Base-by-base conservation (phyloP, 2,329 filamentous ascomycete genomes). In the Clathrospora elynae region DNA sequence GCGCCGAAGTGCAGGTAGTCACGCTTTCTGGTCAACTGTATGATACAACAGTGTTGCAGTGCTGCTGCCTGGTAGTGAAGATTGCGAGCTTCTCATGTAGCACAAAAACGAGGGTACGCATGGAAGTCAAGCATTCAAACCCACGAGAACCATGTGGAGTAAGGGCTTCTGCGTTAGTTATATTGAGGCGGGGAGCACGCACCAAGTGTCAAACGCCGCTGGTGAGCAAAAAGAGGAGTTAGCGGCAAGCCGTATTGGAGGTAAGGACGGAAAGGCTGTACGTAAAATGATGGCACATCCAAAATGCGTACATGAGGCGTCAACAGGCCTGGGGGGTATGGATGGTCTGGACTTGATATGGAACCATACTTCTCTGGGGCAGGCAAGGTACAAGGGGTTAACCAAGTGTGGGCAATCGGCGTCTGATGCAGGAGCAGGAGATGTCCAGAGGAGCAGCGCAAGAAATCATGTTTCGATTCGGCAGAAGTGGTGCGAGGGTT, bases 381-480 rank as follows among this genome's bases (percentile, higher is more conserved):
- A 37, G 32, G 41, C 47, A 51, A 46, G 51, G 47, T 47, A 56
- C 49, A 58, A 55, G 52, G 54, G 51, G 32, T 50, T 51, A 46
- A 45, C 42, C 55, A 46, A 58, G 62, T 53, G 57, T 53, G 49
- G 51, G 53, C 57, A 62, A 56, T 52, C 57, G 56, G 59, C 42
- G 39, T 54, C 46, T 52, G 46, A 48, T 48, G 62, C 53, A 49
- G 54, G 51, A 46, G 55, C 57, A 58, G 51, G 45, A 41, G 50
- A 31, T 46, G 53, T 53, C 46, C 49, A 32, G 45, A 45, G 52
- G 48, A 50, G 55, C 46, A 57, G 57, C 46, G 46, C 45, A 55
- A 49, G 52, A 53, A 57, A 58, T 46, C 55, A 62, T 61, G 62
- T 53, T 62, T 59, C 56, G 51, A 62, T 59, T 60, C 54, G 62